Conservation (phyloP, 495 filamentous ascomycete species). For the Massariosphaeria phaeospora region DNA sequence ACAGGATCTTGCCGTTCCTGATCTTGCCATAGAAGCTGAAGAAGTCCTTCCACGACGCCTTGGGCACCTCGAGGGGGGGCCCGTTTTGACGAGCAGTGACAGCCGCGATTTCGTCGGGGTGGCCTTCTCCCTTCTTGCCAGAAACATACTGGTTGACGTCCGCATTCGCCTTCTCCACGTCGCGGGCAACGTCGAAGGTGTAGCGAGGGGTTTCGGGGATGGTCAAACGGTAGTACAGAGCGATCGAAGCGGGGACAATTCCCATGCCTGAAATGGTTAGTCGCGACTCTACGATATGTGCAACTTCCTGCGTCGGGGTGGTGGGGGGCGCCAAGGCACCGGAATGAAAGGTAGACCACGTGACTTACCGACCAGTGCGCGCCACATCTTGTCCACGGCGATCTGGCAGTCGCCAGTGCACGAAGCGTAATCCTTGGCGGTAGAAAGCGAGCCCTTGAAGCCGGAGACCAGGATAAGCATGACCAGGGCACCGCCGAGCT, state of each 20-base stretch:
- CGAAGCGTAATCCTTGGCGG: constrained; percentile 44
- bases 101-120: constrained; percentile 58
- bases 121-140: constrained; percentile 44
- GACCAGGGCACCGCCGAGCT: constrained; percentile 65
- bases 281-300: too few relatives aligned
- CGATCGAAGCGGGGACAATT: constrained; percentile 69
- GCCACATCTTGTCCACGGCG: constrained; percentile 85
- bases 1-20: constrained; percentile 63
- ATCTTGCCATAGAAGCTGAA: constrained; percentile 57
- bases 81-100: constrained; percentile 47
- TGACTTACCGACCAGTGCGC: constrained; percentile 58
- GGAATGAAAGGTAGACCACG: neutral
- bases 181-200: constrained; percentile 74
- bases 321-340: too few relatives aligned
- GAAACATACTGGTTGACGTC: constrained; percentile 54
- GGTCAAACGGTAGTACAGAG: constrained; percentile 80
- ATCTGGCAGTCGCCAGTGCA: constrained; percentile 62
- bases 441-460: constrained; percentile 63
- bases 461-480: constrained; percentile 65
- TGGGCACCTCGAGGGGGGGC: constrained; percentile 49
- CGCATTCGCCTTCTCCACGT: constrained; percentile 62
- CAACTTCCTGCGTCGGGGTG: too few relatives aligned
- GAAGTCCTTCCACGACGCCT: constrained; percentile 66
- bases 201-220: constrained; percentile 81
- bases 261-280: too few relatives aligned